A percentile compares a stretch with the other conserved stretches of the same genome.
phyloP scores from a whole-genome alignment of 2,329 filamentous ascomycete genomes.

The Beauveria scarabaeidicola region DNA sequence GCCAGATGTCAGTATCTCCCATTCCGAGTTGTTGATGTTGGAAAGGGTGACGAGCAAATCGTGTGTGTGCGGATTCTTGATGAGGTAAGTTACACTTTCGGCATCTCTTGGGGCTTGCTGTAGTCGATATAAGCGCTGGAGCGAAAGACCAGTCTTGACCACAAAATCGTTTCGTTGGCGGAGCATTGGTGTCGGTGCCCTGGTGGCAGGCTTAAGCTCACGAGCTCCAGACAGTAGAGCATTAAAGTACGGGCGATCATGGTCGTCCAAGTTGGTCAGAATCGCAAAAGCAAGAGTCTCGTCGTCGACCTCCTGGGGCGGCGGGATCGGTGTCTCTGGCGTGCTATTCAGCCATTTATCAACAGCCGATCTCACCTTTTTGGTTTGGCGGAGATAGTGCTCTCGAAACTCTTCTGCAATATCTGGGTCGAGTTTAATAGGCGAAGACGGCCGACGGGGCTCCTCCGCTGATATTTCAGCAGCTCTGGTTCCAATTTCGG shows the following conservation, averaged over 20 bases:
- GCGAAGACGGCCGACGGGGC: slow-evolving; percentile 49
- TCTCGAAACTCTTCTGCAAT: slow-evolving; percentile 89
- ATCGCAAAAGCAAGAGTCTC: slow-evolving; percentile 92
- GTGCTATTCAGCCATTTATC: slow-evolving; percentile 84
- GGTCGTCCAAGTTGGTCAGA: slow-evolving; percentile 70
- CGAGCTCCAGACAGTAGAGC: slow-evolving; percentile 59
- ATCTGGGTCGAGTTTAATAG: slow-evolving; percentile 78
- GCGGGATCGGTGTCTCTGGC: slow-evolving; percentile 61
- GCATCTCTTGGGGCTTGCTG: slow-evolving; percentile 67
- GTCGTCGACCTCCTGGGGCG: slow-evolving; percentile 84
- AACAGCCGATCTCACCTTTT: slow-evolving; percentile 85
- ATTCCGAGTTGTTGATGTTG: slow-evolving; percentile 85
- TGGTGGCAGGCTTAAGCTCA: slow-evolving; percentile 46
- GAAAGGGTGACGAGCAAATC: slow-evolving; percentile 79
- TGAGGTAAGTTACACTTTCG: slow-evolving; percentile 75
- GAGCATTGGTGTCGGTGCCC: slow-evolving; percentile 61
- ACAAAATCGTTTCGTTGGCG: slow-evolving; percentile 65
- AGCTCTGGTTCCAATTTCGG: slow-evolving; percentile 51
- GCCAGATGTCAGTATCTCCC: slow-evolving; percentile 90
- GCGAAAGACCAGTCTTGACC: slow-evolving; percentile 63
- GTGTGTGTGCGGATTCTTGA: slow-evolving; percentile 74
- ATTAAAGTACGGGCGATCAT: slow-evolving; percentile 74
- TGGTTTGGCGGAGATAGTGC: slow-evolving; percentile 84
- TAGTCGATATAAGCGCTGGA: slow-evolving; percentile 80
- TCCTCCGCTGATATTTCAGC: slow-evolving; percentile 53